Evolutionary conservation across 805 yeast species (phyloP).

Genomic region (Barnettozyma pratensis): DNA sequence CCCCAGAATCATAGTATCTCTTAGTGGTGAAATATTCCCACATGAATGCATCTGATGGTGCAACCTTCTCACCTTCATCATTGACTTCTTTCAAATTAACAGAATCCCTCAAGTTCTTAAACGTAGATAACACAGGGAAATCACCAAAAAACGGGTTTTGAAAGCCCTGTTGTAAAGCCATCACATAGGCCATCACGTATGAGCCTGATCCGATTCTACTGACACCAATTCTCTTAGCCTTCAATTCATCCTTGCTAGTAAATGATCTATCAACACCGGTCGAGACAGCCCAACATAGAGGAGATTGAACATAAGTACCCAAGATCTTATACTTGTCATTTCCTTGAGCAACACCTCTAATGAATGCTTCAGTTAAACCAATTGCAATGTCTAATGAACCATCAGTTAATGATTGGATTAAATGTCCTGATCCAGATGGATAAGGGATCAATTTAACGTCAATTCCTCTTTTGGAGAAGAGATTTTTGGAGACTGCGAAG

Average conservation of each 20-base stretch:
- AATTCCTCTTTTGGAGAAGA: constrained; percentile 43
- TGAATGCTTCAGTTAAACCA: constrained; percentile 89
- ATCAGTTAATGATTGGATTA: constrained; percentile 65
- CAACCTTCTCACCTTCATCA: constrained; percentile 27
- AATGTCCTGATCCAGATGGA: constrained; percentile 85
- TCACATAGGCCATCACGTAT: constrained; percentile 83
- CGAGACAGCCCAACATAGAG: constrained; percentile 86
- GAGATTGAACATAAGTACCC: constrained; percentile 82
- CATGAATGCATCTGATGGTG: constrained; percentile 78
- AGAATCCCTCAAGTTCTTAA: constrained; percentile 71
- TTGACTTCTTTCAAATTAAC: constrained; percentile 48
- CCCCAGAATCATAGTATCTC: constrained; percentile 72
- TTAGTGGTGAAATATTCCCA: constrained; percentile 94
- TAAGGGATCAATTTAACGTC: constrained; percentile 61
- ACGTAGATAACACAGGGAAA: constrained; percentile 59
- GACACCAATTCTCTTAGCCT: constrained; percentile 66
- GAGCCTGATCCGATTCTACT: constrained; percentile 90
- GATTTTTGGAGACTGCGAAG: constrained; percentile 60
- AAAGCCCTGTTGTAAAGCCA: constrained; percentile 61
- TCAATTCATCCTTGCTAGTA: constrained; percentile 44
- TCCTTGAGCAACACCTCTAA: constrained; percentile 67
- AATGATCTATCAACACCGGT: constrained; percentile 67
- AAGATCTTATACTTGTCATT: constrained; percentile 50
- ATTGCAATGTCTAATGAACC: constrained; percentile 72
- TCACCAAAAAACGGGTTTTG: constrained; percentile 42